These are phyloP conservation scores for Litchi chinensis DNA, from an alignment of 345 rosid species.

Conservation along the genomic window DNA sequence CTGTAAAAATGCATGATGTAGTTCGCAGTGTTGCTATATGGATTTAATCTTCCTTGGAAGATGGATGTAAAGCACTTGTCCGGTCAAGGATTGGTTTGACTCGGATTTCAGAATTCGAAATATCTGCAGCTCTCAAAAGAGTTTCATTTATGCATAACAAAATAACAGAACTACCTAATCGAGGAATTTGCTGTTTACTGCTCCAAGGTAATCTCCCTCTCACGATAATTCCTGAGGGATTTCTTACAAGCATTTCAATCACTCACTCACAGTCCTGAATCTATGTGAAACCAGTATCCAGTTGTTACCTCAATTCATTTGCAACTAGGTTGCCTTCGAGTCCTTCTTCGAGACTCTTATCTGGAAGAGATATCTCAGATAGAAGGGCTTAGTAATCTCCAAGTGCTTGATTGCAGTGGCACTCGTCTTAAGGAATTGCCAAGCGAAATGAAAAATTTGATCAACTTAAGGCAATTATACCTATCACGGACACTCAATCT, in stretches of 20 bases:
- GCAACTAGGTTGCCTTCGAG: slow-evolving; percentile 22
- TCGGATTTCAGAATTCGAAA: slow-evolving; percentile 23
- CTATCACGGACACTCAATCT: slow-evolving; percentile 43
- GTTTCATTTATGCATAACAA: slow-evolving; percentile 47
- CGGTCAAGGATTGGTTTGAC: slow-evolving; percentile 32
- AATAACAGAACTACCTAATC: slow-evolving; percentile 25
- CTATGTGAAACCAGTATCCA: slow-evolving; percentile 23
- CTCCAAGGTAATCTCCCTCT: slow-evolving; percentile 39
- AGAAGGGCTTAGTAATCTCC: slow-evolving; percentile 33
- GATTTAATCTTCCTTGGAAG: slow-evolving; percentile 32
- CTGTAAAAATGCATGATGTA: slow-evolving; percentile 54
- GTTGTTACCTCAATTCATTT: no score
- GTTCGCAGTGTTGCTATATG: slow-evolving; percentile 50
- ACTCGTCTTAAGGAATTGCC: slow-evolving; percentile 37
- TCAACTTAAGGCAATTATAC: slow-evolving; percentile 31
- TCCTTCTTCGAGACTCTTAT: slow-evolving; percentile 31
- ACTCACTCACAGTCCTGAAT: slow-evolving; percentile 33
- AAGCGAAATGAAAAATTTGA: slow-evolving; percentile 32
- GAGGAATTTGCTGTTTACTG: slow-evolving; percentile 27
- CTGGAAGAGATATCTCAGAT: slow-evolving; percentile 38
- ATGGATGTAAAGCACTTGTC: slow-evolving; percentile 33
- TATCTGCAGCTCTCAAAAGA: slow-evolving; percentile 27
- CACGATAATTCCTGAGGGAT: slow-evolving; percentile 24
- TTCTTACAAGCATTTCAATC: slow-evolving; percentile 24
- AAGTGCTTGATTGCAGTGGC: slow-evolving; percentile 41